phyloP scores from a whole-genome alignment of 164 flowering plant species.

The Piper longum region DNA sequence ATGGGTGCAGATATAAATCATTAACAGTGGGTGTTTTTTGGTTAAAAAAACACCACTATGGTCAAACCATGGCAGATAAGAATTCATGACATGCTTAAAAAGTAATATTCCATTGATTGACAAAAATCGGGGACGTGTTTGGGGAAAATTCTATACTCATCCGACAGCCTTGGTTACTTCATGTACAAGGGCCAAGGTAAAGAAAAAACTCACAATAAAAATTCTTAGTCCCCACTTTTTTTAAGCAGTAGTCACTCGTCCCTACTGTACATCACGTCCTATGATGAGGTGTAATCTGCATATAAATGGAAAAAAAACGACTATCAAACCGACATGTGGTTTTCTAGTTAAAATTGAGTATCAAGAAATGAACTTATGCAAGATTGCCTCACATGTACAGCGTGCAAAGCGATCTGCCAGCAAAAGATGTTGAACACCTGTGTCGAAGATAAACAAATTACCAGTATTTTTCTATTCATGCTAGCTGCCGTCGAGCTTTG shows the following conservation, averaged over 20 bases:
- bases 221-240: conserved; percentile 2
- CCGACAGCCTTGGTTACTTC: conserved; percentile 7
- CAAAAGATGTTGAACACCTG: neutral
- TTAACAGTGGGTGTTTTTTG: no score
- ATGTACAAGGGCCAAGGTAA: conserved; percentile 16
- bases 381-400: conserved; percentile 53
- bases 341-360: neutral
- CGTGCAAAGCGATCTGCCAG: conserved; percentile 23
- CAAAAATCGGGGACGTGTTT: conserved; percentile 15
- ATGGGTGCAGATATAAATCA: no score
- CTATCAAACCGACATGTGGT: neutral
- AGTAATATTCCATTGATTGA: neutral
- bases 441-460: conserved; percentile 1
- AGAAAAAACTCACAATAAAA: conserved; percentile 9
- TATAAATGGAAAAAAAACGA: neutral
- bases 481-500: conserved; percentile 25
- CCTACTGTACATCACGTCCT: conserved; percentile 18
- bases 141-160: conserved; percentile 7
- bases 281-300: conserved; percentile 30
- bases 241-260: conserved; percentile 1
- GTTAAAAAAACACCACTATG: no score
- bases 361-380: no score
- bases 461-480: neutral
- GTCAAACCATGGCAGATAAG: neutral
- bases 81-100: neutral